Percentiles rank a stretch among this genome's conserved stretches.
Conservation (phyloP, 192 early-diverging fungal genomes). For the Cetraspora pellucida region DNA sequence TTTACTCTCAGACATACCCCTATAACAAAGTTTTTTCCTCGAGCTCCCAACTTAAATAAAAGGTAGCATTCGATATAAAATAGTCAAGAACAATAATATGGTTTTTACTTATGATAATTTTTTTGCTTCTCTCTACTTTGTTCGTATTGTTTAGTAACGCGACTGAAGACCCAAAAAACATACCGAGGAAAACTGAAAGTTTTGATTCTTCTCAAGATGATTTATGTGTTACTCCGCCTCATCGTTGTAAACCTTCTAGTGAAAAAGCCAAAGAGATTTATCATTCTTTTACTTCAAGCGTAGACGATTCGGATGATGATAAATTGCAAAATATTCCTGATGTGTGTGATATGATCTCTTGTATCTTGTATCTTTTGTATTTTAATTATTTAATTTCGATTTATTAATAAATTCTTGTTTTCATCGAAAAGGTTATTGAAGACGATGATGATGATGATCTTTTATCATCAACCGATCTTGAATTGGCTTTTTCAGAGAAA, state of each 20-base stretch:
- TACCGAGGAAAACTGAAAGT: not conserved
- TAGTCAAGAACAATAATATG: not conserved
- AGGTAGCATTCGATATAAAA: not conserved
- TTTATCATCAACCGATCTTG: not conserved
- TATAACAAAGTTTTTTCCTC: not conserved
- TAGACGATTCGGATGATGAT: not conserved
- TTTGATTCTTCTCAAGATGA: not conserved
- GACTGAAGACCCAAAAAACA: not conserved
- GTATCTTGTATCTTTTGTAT: too few species aligned
- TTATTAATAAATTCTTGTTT: not conserved
- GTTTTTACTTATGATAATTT: not conserved
- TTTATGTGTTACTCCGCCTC: not conserved
- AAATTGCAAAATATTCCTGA: constrained; percentile 2
- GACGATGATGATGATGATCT: constrained; percentile 16
- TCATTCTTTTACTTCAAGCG: not conserved
- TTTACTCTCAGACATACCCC: not conserved
- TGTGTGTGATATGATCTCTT: not conserved
- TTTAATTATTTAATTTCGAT: not conserved
- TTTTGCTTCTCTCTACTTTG: not conserved
- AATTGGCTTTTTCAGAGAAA: not conserved
- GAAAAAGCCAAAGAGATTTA: too few species aligned
- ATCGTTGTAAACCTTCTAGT: too few species aligned
- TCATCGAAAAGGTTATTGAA: not conserved
- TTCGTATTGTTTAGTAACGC: not conserved
- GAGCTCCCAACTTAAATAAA: not conserved